Base-by-base conservation (phyloP, 345 rosid genomes). In the Anacardium occidentale region DNA sequence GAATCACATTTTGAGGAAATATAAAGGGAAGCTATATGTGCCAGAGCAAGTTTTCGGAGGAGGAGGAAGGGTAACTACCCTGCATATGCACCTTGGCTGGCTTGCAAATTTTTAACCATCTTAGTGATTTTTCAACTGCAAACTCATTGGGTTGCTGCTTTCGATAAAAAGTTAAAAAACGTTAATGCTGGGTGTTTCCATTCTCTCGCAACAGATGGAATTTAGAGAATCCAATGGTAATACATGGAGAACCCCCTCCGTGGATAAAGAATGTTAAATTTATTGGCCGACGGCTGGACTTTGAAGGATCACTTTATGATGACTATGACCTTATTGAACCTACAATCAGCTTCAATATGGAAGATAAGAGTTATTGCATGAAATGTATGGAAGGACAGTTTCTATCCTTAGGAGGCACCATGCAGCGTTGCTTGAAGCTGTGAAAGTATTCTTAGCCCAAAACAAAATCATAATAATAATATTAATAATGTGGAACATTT, bases 61-160 rank as follows among this genome's bases (percentile, higher is more conserved):
- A n/a, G n/a, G n/a, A n/a, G n/a, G n/a, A n/a, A n/a, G 7, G 86
- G 91, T 32, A 73, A 79, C 77, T 94, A 91, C 80, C 97, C 91
- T 66, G 92, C 96, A 3, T 92, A 91, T 66, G 98, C 97, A 53
- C 88, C 98, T 74, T 93, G 98, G 98, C 90, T 93, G 70, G 97
- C 98, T 79, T 94, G 96, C 72, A 93, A 93, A 86, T 87, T 91
- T 70, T 78, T 91, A 74, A 88, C 96, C 58, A 84, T 87, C 97
- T 89, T 37, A 68, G 89, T 74, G 61, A 45, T 44, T 66, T 34
- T 62, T 37, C 64, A 56, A 25, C 45, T 66, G 58, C 52, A 14
- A 59, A 29, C 9, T 66, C 55, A 66, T 26, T 1, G 40, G 22
- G 73, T 72, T 15, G 14, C 64, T 22, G 57, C 56, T 20, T 60